phyloP scores from a whole-genome alignment of 805 yeast genomes.

The Candida endomychidarum region DNA sequence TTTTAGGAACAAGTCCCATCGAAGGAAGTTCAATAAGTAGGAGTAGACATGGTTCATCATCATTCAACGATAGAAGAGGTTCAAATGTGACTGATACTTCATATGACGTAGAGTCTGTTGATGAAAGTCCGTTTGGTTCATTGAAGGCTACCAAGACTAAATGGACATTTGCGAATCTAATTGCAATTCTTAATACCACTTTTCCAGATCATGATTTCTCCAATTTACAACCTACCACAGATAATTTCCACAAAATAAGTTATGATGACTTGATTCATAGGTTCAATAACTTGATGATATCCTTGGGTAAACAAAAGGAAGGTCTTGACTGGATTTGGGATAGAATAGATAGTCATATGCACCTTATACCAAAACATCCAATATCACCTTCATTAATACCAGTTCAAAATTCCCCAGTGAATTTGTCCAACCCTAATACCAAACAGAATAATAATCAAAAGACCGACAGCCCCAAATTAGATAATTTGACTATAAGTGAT shows the following conservation, averaged over 20 bases:
- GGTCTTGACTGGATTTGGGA: conserved; percentile 79
- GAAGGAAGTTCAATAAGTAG: conserved; percentile 15
- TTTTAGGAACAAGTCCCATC: conserved; percentile 40
- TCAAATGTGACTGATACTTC: conserved; percentile 23
- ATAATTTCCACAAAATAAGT: conserved; percentile 39
- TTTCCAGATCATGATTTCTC: conserved; percentile 97
- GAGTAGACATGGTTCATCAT: conserved; percentile 16
- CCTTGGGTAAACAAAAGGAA: conserved; percentile 43
- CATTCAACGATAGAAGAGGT: conserved; percentile 23
- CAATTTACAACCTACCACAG: conserved; percentile 76
- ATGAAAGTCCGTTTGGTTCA: conserved; percentile 85
- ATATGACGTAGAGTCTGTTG: conserved; percentile 26
- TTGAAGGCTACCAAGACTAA: conserved; percentile 81
- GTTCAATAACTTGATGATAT: conserved; percentile 73
- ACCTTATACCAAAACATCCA: conserved; percentile 42
- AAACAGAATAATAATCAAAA: conserved; percentile 8
- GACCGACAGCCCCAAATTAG: neutral
- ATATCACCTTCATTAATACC: conserved; percentile 22
- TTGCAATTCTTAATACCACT: conserved; percentile 86
- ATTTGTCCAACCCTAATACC: conserved; percentile 12
- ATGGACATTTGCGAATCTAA: conserved; percentile 84
- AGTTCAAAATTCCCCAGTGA: neutral
- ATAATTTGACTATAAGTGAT: conserved; percentile 2
- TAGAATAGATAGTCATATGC: conserved; percentile 79
- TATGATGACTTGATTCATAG: conserved; percentile 55